Conservation (phyloP, 495 filamentous ascomycete species). For the Coniosporium apollinis region DNA sequence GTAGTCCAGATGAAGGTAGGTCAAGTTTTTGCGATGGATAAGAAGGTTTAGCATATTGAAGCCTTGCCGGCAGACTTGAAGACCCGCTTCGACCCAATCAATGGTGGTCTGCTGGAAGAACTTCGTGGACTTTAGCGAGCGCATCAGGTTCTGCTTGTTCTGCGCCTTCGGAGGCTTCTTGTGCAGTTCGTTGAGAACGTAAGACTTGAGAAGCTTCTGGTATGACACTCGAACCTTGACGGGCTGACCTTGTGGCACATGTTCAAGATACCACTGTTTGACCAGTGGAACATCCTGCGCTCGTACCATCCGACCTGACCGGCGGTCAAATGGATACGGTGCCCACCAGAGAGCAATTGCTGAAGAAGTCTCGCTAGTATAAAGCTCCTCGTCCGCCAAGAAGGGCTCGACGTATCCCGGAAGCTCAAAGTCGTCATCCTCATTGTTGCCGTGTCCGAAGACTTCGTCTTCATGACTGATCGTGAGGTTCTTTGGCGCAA, state of each 20-base stretch:
- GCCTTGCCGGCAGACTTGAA: slow-evolving; percentile 95
- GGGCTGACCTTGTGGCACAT: slow-evolving; percentile 79
- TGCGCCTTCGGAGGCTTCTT: slow-evolving; percentile 87
- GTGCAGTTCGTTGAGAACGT: slow-evolving; percentile 90
- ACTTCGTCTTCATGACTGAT: slow-evolving; percentile 90
- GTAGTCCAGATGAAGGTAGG: slow-evolving; percentile 96
- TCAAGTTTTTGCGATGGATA: slow-evolving; percentile 97
- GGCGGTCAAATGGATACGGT: slow-evolving; percentile 86
- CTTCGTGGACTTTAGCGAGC: slow-evolving; percentile 83
- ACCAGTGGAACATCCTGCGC: slow-evolving; percentile 94
- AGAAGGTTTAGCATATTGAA: slow-evolving; percentile 99
- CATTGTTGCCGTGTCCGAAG: slow-evolving; percentile 69
- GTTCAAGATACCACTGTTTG: slow-evolving; percentile 97
- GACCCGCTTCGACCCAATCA: slow-evolving; percentile 97
- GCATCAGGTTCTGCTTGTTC: slow-evolving; percentile 83
- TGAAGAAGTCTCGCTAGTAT: slow-evolving; percentile 75
- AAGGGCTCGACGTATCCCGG: slow-evolving; percentile 73
- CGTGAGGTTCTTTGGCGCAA: slow-evolving; percentile 87
- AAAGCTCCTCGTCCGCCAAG: slow-evolving; percentile 76
- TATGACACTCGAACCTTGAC: slow-evolving; percentile 99
- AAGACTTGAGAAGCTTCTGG: slow-evolving; percentile 94
- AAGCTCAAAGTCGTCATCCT: slow-evolving; percentile 78
- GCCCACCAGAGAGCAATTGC: slow-evolving; percentile 98
- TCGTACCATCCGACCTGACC: slow-evolving; percentile 94
- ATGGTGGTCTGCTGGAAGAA: slow-evolving; percentile 99